These are phyloP conservation scores for Candida fluviatilis DNA, from an alignment of 805 yeast species.

Conservation along the genomic window DNA sequence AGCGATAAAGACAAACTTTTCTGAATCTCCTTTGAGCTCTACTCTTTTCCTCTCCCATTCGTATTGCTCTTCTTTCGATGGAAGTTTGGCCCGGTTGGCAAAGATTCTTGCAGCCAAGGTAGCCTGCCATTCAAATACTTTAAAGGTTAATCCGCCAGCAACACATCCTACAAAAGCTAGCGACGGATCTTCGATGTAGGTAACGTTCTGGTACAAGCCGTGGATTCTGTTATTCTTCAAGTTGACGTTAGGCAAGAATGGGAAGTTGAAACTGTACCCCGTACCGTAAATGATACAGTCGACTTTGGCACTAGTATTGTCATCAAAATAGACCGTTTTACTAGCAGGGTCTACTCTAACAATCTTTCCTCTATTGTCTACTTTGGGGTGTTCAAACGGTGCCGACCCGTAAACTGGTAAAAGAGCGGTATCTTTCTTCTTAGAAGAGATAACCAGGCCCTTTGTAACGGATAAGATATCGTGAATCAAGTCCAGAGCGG, in stretches of 20 bases:
- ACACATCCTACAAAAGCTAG: conserved; percentile 34
- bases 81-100: conserved; percentile 25
- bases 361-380: conserved; percentile 9
- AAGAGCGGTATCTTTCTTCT: conserved; percentile 2
- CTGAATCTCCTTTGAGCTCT: conserved; percentile 20
- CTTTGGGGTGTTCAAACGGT: conserved; percentile 10
- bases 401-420: conserved; percentile 8
- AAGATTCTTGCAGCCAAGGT: conserved; percentile 29
- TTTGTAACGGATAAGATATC: conserved; percentile 17
- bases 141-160: conserved; percentile 34
- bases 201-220: conserved; percentile 29
- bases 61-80: conserved; percentile 22
- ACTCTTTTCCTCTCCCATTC: conserved; percentile 26
- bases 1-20: conserved; percentile 12
- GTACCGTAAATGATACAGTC: conserved; percentile 32
- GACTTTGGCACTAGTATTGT: conserved; percentile 20
- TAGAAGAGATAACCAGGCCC: conserved; percentile 11
- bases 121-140: conserved; percentile 41
- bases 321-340: conserved; percentile 18
- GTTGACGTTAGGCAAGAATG: conserved; percentile 25
- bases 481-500: conserved; percentile 55
- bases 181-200: conserved; percentile 26
- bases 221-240: conserved; percentile 25
- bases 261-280: conserved; percentile 32
- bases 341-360: conserved; percentile 13